phyloP scores from a whole-genome alignment of 1,284 basidiomycete genomes.

The Leccinum griseonigrum region DNA sequence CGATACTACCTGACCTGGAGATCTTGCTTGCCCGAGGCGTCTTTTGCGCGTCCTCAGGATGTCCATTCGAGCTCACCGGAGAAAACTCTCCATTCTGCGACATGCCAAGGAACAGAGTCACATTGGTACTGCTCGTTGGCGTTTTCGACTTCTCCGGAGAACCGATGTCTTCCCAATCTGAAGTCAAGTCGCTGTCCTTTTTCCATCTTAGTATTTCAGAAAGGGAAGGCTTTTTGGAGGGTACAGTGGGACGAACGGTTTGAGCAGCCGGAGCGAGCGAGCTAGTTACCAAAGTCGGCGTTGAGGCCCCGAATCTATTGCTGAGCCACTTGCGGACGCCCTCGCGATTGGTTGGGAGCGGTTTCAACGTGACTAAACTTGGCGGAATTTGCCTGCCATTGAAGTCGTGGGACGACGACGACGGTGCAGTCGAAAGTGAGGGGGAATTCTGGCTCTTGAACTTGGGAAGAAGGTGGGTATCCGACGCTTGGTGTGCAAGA shows the following conservation, averaged over 20 bases:
- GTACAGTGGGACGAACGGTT: constrained; percentile 26
- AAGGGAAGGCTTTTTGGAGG: constrained; percentile 58
- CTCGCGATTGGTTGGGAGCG: constrained; percentile 65
- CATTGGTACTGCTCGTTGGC: constrained; percentile 46
- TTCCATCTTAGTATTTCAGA: constrained; percentile 57
- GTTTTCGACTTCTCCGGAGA: constrained; percentile 43
- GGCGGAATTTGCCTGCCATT: constrained; percentile 35
- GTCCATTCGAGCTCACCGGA: constrained; percentile 26
- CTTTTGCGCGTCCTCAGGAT: constrained; percentile 29
- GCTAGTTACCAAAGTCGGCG: constrained; percentile 39
- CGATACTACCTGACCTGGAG: constrained; percentile 24
- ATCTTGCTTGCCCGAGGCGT: constrained; percentile 34
- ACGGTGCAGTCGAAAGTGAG: constrained; percentile 42
- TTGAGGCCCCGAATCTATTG: constrained; percentile 49
- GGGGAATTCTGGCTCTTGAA: constrained; percentile 42
- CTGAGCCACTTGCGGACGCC: constrained; percentile 77
- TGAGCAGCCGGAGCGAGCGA: constrained; percentile 35
- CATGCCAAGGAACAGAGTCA: constrained; percentile 36
- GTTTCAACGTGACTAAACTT: constrained; percentile 43
- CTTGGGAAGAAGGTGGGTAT: constrained; percentile 56
- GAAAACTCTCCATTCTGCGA: constrained; percentile 24
- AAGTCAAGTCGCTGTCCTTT: constrained; percentile 51
- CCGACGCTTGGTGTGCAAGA: constrained; percentile 66
- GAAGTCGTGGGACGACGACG: constrained; percentile 51
- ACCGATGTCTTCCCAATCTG: constrained; percentile 64